A percentile compares a stretch with the other conserved stretches of the same genome.
phyloP scores from a whole-genome alignment of 225 moss, liverwort and hornwort genomes.

The Polytrichum formosum region DNA sequence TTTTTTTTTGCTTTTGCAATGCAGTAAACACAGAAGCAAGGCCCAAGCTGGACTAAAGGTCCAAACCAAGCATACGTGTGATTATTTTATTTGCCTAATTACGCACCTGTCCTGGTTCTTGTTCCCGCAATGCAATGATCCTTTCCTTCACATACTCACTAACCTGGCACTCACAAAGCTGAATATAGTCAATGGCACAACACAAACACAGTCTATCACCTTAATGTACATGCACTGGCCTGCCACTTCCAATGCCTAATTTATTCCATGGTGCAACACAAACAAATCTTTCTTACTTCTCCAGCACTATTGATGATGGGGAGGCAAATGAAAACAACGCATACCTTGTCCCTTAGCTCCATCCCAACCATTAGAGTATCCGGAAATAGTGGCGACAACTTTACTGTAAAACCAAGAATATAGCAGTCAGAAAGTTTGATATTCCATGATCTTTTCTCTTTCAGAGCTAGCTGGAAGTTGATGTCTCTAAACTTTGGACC shows the following conservation, averaged over 20 bases:
- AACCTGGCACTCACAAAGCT: slow-evolving; percentile 40
- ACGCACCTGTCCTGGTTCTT: slow-evolving; percentile 73
- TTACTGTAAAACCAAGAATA: slow-evolving; percentile 45
- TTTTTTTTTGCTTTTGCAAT: too few species aligned
- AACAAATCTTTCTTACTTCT: too few species aligned
- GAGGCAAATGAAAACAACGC: neutral
- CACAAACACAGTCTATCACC: neutral
- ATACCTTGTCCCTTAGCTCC: slow-evolving; percentile 97
- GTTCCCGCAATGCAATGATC: slow-evolving; percentile 68
- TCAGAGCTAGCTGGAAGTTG: too few species aligned
- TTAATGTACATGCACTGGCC: too few species aligned
- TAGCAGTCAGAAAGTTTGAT: slow-evolving; percentile 7
- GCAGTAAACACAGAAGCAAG: too few species aligned
- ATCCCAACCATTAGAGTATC: slow-evolving; percentile 85
- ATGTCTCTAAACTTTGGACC: neutral
- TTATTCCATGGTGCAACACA: too few species aligned
- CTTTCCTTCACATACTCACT: slow-evolving; percentile 99
- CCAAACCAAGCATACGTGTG: too few species aligned
- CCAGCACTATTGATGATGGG: too few species aligned
- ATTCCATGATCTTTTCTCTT: too few species aligned
- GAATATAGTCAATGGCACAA: neutral
- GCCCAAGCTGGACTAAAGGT: too few species aligned
- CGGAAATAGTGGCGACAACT: slow-evolving; percentile 72
- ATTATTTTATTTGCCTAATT: too few species aligned
- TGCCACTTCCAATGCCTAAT: too few species aligned